These are phyloP conservation scores for Amphicarpaea edgeworthii DNA, from an alignment of 306 rosid species.

Conservation along the genomic window DNA sequence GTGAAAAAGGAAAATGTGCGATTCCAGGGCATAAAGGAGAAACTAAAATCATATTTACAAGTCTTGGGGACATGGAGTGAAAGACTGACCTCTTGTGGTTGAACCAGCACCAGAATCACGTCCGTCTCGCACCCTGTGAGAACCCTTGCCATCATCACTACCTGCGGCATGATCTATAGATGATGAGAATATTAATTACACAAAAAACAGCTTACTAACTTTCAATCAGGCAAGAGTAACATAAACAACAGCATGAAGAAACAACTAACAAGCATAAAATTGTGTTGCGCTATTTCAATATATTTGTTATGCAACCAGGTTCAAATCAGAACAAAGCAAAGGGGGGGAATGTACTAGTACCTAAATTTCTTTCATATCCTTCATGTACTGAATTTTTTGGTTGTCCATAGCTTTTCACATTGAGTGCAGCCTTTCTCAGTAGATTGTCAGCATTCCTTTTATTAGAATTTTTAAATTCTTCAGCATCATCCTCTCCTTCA, in stretches of 20 bases:
- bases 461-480: constrained; percentile 60
- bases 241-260: constrained; percentile 27
- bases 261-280: constrained; percentile 35
- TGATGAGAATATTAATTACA: constrained; percentile 32
- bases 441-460: constrained; percentile 73
- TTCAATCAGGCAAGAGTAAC: constrained; percentile 21
- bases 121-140: constrained; percentile 66
- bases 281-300: too few relatives aligned
- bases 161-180: constrained; percentile 52
- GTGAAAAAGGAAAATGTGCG: constrained; percentile 28
- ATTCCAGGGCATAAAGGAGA: constrained; percentile 18
- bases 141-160: constrained; percentile 63
- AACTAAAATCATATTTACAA: constrained; percentile 23
- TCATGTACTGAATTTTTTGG: constrained; percentile 64
- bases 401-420: constrained; percentile 71
- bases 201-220: not conserved
- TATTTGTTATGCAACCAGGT: too few relatives aligned
- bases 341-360: constrained; percentile 54
- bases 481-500: constrained; percentile 97
- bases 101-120: constrained; percentile 61
- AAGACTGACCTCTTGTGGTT: constrained; percentile 74
- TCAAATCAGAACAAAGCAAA: constrained; percentile 22
- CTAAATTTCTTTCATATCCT: constrained; percentile 64
- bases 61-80: constrained; percentile 35
- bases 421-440: constrained; percentile 76